Base-by-base conservation (phyloP, 139 green algal species). In the Zygnema circumcarinatum region DNA sequence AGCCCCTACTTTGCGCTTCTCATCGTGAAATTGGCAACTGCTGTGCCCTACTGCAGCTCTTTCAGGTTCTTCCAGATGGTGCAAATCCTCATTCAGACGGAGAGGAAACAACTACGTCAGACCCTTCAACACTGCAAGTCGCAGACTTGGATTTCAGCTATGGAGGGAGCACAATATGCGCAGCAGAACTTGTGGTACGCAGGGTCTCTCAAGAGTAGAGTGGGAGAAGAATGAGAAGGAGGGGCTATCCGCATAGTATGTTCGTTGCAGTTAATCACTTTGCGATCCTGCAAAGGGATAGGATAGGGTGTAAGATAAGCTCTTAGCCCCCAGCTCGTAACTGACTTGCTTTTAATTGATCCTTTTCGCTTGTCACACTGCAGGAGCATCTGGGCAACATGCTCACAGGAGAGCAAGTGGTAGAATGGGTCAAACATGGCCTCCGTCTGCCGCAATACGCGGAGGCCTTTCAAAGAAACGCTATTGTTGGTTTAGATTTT, bases 401-500 rank as follows among this genome's bases (percentile, higher is more conserved):
- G 54, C 80, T 90, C 29, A 88, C 86, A 33, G 79, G 35, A 22
- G 81, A 91, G 25, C 32, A 38, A 25, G 87, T 91, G 36, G 87
- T 79, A 0, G 87, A 89, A 33, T 91, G 87, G 87, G 84, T 91
- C 20, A 32, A 35, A 0, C 87, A 91, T 52, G 87, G 87, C 2
- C 41, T 91, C 32, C 52, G 69, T 20, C 81, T 91, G 0, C 87
- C 87, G 1, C 87, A 89, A 74, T 91, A 91, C 69, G 81, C 81
- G 22, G 38, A 85, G 1, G 82, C 84, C 20, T 91, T 91, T 52
- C 25, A 25, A 2, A 47, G 31, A 35, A 90, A 90, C 38, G 47
- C 87, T 2, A 89, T 91, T 52, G 62, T 83, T 25, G 82, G 42
- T n/a, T 47, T 91, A 33, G 82, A 89, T 42, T 91, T 91, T 32